Evolutionary conservation across 2,329 filamentous ascomycete genomes (phyloP).

Genomic region (Clarireedia paspali): DNA sequence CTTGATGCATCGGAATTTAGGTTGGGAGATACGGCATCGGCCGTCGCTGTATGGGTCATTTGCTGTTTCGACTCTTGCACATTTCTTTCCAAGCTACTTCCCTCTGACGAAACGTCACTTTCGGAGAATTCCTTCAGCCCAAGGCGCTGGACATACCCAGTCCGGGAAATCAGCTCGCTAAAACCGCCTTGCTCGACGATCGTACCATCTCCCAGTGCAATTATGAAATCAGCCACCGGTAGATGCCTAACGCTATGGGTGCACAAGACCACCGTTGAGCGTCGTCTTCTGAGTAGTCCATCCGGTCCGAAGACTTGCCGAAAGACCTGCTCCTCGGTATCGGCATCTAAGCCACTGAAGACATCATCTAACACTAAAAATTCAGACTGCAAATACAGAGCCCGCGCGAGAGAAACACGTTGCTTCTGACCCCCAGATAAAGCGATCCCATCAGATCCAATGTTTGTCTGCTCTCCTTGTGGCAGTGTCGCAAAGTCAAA

Average conservation of each 20-base stretch:
- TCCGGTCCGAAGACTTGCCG: neutral
- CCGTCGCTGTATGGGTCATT: neutral
- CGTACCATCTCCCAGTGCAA: conserved; percentile 30
- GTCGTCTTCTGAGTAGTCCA: neutral
- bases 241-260: conserved; percentile 22
- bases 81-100: neutral
- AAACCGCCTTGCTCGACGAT: conserved; percentile 33
- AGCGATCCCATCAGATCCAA: conserved; percentile 17
- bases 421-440: conserved; percentile 14
- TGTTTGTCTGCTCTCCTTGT: conserved; percentile 16
- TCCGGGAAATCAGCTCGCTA: conserved; percentile 15
- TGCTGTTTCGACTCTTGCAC: neutral
- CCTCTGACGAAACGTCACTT: conserved; percentile 5
- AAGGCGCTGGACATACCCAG: conserved; percentile 26
- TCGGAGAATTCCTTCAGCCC: conserved; percentile 27
- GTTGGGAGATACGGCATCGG: neutral
- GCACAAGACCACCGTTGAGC: neutral
- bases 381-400: conserved; percentile 9
- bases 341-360: conserved; percentile 19
- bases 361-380: conserved; percentile 18
- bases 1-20: conserved; percentile 27
- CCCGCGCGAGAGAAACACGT: conserved; percentile 21
- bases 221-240: conserved; percentile 33
- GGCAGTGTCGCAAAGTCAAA: conserved; percentile 19
- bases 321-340: conserved; percentile 5